Base-by-base conservation (phyloP, 176 grass and related monocot species). In the Metroxylon sagu region DNA sequence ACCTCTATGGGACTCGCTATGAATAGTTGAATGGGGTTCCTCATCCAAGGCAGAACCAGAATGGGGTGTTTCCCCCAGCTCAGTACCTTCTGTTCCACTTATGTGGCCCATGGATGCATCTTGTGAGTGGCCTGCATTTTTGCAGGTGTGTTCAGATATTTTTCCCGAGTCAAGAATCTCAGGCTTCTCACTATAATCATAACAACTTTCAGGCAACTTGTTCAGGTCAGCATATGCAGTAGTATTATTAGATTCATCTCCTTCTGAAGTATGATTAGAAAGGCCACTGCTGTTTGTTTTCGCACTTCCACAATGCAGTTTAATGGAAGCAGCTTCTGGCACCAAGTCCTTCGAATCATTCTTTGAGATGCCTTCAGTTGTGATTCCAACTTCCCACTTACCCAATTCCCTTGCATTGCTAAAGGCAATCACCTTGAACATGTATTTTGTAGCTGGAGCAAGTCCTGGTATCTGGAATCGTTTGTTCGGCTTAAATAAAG, bases 151-250 rank as follows among this genome's bases (percentile, higher is more conserved):
- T 56, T 56, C 72, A 59, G 50, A 73, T 58, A 62, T 67, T 72
- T 79, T 86, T 50, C 65, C 88, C 29, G 62, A 74, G 62, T 79
- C 74, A 64, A 76, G 77, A 39, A 79, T 85, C 51, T 89, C 87
- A 75, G 81, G 84, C 74, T 98, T 98, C 70, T 85, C 93, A 49
- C 73, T 89, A 67, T 80, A 76, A 64, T 88, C 87, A 56, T 85
- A 97, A 76, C 88, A 77, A 77, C 81, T 92, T 56, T 98, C 84
- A 19, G 93, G 87, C 16, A 76, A 85, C 60, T 98, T 98, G 48
- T 98, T 98, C 57, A 98, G 80, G 77, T 98, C 93, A 71, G 93
- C 74, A 73, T 88, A 98, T 64, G 86, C 76, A 6, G 87, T 56
- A 43, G 35, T 43, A 48, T 90, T 88, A 49, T 85, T 85, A 12